A percentile compares a stretch with the other conserved stretches of the same genome.
Evolutionary conservation across 2,329 filamentous ascomycete genomes (phyloP).

Genomic region (Akanthomyces dipterigenus): DNA sequence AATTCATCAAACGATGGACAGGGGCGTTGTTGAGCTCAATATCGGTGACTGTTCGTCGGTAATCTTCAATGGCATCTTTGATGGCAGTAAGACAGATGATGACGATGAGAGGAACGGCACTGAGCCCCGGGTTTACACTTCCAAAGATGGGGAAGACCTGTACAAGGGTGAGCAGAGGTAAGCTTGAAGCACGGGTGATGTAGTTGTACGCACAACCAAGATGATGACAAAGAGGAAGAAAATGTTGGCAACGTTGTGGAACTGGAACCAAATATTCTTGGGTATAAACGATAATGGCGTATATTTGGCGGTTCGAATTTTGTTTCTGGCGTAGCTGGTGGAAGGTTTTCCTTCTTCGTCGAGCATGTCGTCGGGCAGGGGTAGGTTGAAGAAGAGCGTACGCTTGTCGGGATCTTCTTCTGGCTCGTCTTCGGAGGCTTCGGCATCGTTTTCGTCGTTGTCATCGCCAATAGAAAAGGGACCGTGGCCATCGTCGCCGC

Average conservation of each 20-base stretch:
- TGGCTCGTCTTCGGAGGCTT: conserved; percentile 28
- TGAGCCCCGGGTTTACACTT: conserved; percentile 80
- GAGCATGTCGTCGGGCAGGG: conserved; percentile 65
- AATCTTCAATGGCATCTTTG: conserved; percentile 96
- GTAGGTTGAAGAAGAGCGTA: conserved; percentile 77
- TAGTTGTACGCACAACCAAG: conserved; percentile 63
- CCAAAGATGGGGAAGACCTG: conserved; percentile 97
- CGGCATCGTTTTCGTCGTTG: conserved; percentile 21
- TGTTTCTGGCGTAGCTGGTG: conserved; percentile 75
- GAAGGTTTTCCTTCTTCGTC: conserved; percentile 75
- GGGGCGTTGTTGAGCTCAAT: conserved; percentile 94
- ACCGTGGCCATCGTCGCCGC: conserved; percentile 36
- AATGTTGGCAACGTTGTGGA: conserved; percentile 96
- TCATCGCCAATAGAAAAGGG: conserved; percentile 23
- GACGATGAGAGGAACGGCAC: conserved; percentile 85
- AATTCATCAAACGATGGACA: conserved; percentile 81
- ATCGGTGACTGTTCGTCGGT: conserved; percentile 82
- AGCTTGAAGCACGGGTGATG: conserved; percentile 1
- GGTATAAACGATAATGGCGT: conserved; percentile 91
- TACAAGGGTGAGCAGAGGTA: conserved; percentile 13
- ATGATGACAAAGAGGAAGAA: conserved; percentile 98
- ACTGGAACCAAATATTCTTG: conserved; percentile 96
- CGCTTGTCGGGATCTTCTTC: conserved; percentile 40
- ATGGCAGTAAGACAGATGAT: conserved; percentile 83
- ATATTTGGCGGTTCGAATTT: conserved; percentile 97